Percentiles rank a stretch among this genome's conserved stretches.
phyloP scores from a whole-genome alignment of 1,284 basidiomycete species.

The Sporisorium graminicola region DNA sequence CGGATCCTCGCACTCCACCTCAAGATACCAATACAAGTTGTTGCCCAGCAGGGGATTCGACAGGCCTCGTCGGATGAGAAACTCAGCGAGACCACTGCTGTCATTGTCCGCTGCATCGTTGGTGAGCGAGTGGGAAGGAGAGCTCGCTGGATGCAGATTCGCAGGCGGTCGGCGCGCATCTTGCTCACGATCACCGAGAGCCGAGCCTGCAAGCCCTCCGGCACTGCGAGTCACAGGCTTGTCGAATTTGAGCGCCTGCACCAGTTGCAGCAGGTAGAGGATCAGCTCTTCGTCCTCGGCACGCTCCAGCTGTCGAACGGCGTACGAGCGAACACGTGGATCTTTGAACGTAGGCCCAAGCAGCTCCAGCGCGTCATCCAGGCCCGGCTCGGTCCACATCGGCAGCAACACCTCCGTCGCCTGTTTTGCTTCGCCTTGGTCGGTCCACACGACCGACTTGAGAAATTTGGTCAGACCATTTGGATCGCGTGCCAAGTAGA shows the following conservation, averaged over 20 bases:
- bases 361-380: conserved; percentile 94
- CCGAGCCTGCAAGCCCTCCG: conserved; percentile 20
- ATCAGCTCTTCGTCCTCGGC: conserved; percentile 98
- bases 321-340: conserved; percentile 90
- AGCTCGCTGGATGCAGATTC: conserved; percentile 19
- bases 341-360: conserved; percentile 89
- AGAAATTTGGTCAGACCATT: conserved; percentile 94
- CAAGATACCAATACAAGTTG: conserved; percentile 95
- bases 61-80: conserved; percentile 87
- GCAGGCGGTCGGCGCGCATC: conserved; percentile 14
- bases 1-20: conserved; percentile 86
- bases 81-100: conserved; percentile 70
- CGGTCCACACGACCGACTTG: conserved; percentile 97
- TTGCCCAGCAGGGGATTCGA: conserved; percentile 87
- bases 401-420: conserved; percentile 95
- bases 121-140: conserved; percentile 25
- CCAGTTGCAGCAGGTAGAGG: conserved; percentile 92
- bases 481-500: conserved; percentile 91
- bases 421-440: conserved; percentile 94
- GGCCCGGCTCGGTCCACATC: conserved; percentile 96
- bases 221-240: conserved; percentile 27
- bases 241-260: conserved; percentile 87
- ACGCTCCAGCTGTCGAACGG: conserved; percentile 87
- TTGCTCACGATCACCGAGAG: conserved; percentile 20
- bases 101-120: conserved; percentile 15